Evolutionary conservation across 78 protist species (phyloP), one percentile per base, ranked within the genome.

Genomic region (Dictyostelium firmibasis): DNA sequence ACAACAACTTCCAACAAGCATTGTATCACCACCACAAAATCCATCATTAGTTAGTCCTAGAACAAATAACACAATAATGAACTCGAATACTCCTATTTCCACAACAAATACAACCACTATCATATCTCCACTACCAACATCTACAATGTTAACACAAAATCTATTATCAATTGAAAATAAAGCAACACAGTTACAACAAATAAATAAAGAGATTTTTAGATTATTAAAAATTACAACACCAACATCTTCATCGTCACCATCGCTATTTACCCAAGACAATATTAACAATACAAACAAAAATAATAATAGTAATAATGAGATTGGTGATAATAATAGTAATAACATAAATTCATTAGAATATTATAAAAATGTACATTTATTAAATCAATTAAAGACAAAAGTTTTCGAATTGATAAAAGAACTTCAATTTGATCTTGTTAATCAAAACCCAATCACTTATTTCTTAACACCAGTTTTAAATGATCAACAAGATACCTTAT

Each of bases 21-120:
- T 74, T 7, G 82, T 70, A 85, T 81, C 83, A 72, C 33, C 92
- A 75, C 62, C 92, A 77, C 60, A 18, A 33, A 25, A 62, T 2
- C n/a, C 18, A 25, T 67, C 62, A 10, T 16, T 47, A 33, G 44
- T n/a, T 76, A 84, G 43, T 20, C n/a, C n/a, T 3, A 33, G 27
- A n/a, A 43, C 57, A 35, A n/a, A 16, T 23, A 69, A 69, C 83
- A 16, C 81, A n/a, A 13, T 41, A 47, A 85, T 81, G 50, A 4
- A n/a, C 4, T 5, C 50, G 20, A 78, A 85, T 69, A 10, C 81
- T 14, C 18, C 43, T 7, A 13, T 2, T 7, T 10, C 11, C 1
- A 31, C 81, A 31, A 1, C 43, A 18, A 13, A 4, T 2, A 29
- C 11, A 1, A 31, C 13, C 50, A 31, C 44, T 3, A 29, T 79